Conservation (phyloP, 2,329 filamentous ascomycete species). For the Parastagonospora nodorum region DNA sequence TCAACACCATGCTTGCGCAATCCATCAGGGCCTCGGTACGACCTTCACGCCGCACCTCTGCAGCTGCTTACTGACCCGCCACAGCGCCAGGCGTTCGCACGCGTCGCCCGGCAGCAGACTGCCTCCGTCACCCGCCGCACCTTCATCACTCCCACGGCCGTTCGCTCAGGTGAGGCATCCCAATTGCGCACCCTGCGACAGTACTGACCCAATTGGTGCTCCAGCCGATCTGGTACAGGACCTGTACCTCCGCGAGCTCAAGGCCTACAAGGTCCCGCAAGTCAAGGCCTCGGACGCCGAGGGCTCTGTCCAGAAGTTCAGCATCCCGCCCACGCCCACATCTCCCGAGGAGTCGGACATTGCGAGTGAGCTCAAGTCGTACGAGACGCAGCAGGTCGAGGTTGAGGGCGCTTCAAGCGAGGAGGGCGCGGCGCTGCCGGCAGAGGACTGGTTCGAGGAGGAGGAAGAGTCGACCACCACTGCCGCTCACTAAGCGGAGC, state of each 20-base stretch:
- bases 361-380: constrained; percentile 87
- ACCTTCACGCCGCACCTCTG: constrained; percentile 6
- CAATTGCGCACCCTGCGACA: constrained; percentile 18
- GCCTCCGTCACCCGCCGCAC: constrained; percentile 63
- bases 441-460: constrained; percentile 83
- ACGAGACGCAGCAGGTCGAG: constrained; percentile 93
- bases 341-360: constrained; percentile 96
- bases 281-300: constrained; percentile 86
- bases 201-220: constrained; percentile 42
- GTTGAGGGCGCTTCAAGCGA: constrained; percentile 78
- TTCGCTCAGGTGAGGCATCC: constrained; percentile 63
- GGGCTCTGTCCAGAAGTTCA: constrained; percentile 89
- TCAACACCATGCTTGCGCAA: constrained; percentile 62
- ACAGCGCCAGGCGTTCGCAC: constrained; percentile 66
- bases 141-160: constrained; percentile 65
- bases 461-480: constrained; percentile 61
- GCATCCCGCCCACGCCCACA: constrained; percentile 75
- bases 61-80: constrained; percentile 31
- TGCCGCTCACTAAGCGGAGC: constrained; percentile 41
- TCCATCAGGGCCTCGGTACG: constrained; percentile 66
- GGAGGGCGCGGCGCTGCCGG: constrained; percentile 64
- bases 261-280: constrained; percentile 85
- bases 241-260: constrained; percentile 94
- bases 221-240: constrained; percentile 97
- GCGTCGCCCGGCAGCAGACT: constrained; percentile 63